phyloP scores from a whole-genome alignment of 345 rosid genomes.

The Sapria himalayana region DNA sequence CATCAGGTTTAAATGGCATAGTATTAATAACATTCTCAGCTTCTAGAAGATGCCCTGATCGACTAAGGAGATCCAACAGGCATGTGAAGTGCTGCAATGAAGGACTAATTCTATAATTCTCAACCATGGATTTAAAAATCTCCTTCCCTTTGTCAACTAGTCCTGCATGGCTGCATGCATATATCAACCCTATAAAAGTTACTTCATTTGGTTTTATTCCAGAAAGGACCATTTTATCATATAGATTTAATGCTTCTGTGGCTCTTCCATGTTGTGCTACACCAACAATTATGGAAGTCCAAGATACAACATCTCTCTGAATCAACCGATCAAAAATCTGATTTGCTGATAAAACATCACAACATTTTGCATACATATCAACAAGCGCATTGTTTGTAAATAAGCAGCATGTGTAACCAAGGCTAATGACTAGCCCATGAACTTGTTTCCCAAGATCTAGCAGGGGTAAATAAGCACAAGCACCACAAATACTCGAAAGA shows the following conservation, averaged over 20 bases:
- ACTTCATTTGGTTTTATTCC: constrained; percentile 66
- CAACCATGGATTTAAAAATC: constrained; percentile 37
- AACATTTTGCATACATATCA: constrained; percentile 78
- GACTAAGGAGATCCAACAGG: constrained; percentile 55
- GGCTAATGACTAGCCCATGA: constrained; percentile 29
- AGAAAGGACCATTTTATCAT: constrained; percentile 36
- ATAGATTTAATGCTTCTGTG: constrained; percentile 33
- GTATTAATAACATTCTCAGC: constrained; percentile 33
- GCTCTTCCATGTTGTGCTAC: constrained; percentile 68
- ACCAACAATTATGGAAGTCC: constrained; percentile 68
- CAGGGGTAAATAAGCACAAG: constrained; percentile 48
- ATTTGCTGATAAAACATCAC: constrained; percentile 40
- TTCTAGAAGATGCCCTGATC: constrained; percentile 52
- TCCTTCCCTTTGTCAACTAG: constrained; percentile 38
- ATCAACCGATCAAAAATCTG: constrained; percentile 27
- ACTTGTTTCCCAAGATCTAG: constrained; percentile 45
- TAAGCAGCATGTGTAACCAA: constrained; percentile 41
- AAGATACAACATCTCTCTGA: constrained; percentile 48
- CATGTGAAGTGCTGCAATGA: constrained; percentile 64
- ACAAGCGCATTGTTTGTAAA: constrained; percentile 48
- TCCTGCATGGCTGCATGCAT: constrained; percentile 72
- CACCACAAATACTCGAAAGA: constrained; percentile 50
- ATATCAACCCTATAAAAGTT: constrained; percentile 54
- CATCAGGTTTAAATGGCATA: constrained; percentile 64
- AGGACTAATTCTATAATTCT: constrained; percentile 31